Evolutionary conservation across 306 rosid species (phyloP), one percentile per base, ranked within the genome.

Genomic region (Casuarina glauca): DNA sequence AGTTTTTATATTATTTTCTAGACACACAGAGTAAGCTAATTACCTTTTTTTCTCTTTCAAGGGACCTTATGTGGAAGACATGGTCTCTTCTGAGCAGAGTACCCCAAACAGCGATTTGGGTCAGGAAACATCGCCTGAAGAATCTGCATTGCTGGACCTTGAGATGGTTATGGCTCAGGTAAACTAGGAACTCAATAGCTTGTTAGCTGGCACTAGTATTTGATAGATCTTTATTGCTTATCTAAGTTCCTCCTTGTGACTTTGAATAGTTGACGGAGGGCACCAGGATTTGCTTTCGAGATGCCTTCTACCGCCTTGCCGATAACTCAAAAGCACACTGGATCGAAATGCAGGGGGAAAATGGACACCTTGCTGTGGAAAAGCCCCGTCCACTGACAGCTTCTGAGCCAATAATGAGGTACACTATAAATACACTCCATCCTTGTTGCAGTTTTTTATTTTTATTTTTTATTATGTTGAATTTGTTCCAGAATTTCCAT

Each of bases 281-380:
- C 70, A 89, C 93, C 53, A 90, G 96, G 9, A 79, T 90, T 36
- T 77, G 89, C 82, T 85, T 90, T 78, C 96, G 96, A 15, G 96
- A 93, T 78, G 84, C 97, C 74, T 80, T 93, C 12, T 90, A 85
- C 84, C 97, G 97, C 58, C 94, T 93, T 52, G 97, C 97, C 10
- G 70, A 72, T 16, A 82, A 82, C 84, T 89, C 96, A 15, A 62
- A 85, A 77, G 86, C 74, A 32, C 76, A 84, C 58, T 44, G 57
- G 38, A 57, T 4, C 61, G 39, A 63, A 45, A 42, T 50, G 4
- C 80, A 73, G 35, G 76, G 79, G 55, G 50, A 78, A 39, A 87
- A 88, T 26, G 86, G 77, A 49, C 77, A 39, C 60, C 72, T 73
- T 51, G n/a, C 42, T 51, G 67, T 52, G 76, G 89, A 82, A 69